Percentiles rank a stretch among this genome's conserved stretches.
Evolutionary conservation across 2,329 filamentous ascomycete species (phyloP).

Genomic region (Hypoxylon sp.): DNA sequence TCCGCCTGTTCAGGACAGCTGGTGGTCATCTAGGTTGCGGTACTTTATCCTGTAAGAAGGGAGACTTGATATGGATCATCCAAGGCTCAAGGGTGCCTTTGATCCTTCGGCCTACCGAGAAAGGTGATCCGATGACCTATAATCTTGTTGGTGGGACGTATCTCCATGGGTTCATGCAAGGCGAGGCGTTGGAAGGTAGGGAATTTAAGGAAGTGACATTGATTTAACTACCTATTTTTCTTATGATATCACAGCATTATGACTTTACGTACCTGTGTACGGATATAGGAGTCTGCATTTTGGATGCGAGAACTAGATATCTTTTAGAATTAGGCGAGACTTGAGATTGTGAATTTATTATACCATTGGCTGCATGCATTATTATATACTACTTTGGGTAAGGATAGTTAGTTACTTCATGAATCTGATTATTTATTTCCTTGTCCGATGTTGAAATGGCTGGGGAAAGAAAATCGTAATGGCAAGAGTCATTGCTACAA

Average conservation of each 20-base stretch:
- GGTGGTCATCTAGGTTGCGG: constrained; percentile 44
- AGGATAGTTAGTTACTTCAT: neutral
- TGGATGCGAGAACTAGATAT: neutral
- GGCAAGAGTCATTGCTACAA: no score
- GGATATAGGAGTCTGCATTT: constrained; percentile 5
- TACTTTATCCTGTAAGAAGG: constrained; percentile 36
- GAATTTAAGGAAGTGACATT: constrained; percentile 35
- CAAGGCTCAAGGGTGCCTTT: constrained; percentile 45
- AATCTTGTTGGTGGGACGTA: constrained; percentile 45
- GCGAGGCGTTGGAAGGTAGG: constrained; percentile 35
- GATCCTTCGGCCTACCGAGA: constrained; percentile 31
- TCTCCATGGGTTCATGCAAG: constrained; percentile 47
- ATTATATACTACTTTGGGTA: neutral
- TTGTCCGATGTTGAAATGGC: neutral
- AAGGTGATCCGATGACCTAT: constrained; percentile 14
- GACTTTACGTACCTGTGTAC: neutral
- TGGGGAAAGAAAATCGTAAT: neutral
- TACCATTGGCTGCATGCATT: constrained; percentile 7
- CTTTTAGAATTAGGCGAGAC: constrained; percentile 1
- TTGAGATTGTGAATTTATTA: constrained; percentile 1
- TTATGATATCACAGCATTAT: constrained; percentile 9
- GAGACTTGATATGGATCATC: constrained; percentile 45
- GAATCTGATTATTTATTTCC: constrained; percentile 5
- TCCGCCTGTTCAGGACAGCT: constrained; percentile 43
- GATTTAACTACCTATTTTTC: constrained; percentile 25